phyloP scores from a whole-genome alignment of 1,284 basidiomycete species.

The Moniliella sp. region DNA sequence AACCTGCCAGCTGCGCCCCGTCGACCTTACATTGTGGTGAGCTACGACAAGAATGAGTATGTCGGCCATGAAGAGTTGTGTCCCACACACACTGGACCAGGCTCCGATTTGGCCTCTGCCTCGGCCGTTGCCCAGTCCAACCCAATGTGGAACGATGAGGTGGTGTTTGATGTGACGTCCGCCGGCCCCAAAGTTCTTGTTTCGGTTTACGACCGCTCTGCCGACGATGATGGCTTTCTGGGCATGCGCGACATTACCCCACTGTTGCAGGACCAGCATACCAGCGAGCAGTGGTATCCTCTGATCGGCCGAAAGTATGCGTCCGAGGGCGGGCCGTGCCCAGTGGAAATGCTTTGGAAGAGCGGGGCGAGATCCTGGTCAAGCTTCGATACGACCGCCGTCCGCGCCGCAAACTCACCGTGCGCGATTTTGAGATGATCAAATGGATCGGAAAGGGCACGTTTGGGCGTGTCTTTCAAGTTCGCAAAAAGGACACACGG shows the following conservation, averaged over 20 bases:
- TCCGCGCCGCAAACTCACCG: slow-evolving; percentile 26
- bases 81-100: too few species aligned
- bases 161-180: slow-evolving; percentile 75
- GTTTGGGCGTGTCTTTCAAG: slow-evolving; percentile 91
- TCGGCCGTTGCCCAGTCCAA: too few species aligned
- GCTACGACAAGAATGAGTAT: slow-evolving; percentile 98
- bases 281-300: slow-evolving; percentile 94
- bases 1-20: slow-evolving; percentile 44
- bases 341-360: slow-evolving; percentile 2
- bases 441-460: slow-evolving; percentile 95
- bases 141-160: slow-evolving; percentile 96
- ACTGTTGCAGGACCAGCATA: slow-evolving; percentile 64
- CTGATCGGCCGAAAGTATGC: slow-evolving; percentile 37
- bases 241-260: slow-evolving; percentile 80
- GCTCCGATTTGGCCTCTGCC: too few species aligned
- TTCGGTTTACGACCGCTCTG: slow-evolving; percentile 75
- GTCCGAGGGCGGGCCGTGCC: slow-evolving; percentile 4
- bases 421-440: slow-evolving; percentile 78
- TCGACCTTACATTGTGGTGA: slow-evolving; percentile 82
- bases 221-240: slow-evolving; percentile 63
- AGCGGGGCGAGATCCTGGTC: slow-evolving; percentile 63
- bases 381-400: slow-evolving; percentile 65
- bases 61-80: slow-evolving; percentile 69
- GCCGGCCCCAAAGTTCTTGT: slow-evolving; percentile 64
- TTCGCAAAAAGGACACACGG: slow-evolving; percentile 86